Evolutionary conservation across 345 rosid species (phyloP), one percentile per base, ranked within the genome.

Genomic region (Populus euphratica): DNA sequence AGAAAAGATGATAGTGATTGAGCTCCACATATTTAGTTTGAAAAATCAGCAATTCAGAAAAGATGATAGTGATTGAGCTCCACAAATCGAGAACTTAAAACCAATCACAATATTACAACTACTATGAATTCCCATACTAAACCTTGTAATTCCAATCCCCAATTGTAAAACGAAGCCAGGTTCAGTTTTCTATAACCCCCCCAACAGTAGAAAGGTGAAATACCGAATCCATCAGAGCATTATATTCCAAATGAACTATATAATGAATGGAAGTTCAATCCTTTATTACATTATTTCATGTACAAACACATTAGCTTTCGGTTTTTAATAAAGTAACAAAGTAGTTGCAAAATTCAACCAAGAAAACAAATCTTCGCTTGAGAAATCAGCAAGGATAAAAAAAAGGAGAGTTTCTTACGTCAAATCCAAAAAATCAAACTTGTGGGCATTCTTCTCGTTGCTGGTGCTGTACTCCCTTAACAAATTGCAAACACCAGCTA

Each of bases 381-480:
- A 71, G n/a, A 66, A 31, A 18, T 17, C 70, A 67, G 41, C 38
- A 35, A 8, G 36, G 29, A 27, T 1, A 16, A 21, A 63, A 41
- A 54, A 73, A 52, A 50, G 17, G 68, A 61, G 69, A 20, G 36
- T 70, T 75, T 77, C 91, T 77, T 87, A 93, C 98, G 98, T 92
- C 73, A 93, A 89, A 81, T 93, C 98, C 5, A 87, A 88, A 77
- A 88, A 90, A 89, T 93, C 95, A 41, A 92, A 81, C 78, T 83
- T 87, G 25, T 68, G 65, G 9, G 80, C 47, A 69, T 69, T 17
- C 4, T 47, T 47, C 18, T 47, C 52, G 3, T 66, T 75, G 77
- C 75, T 47, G 68, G 75, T 83, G 86, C 80, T 82, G 74, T 87
- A 90, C 44, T 76, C 69, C 82, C 90, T 90, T 75, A 41, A 70